Percentiles rank a stretch among this genome's conserved stretches.
phyloP scores from a whole-genome alignment of 306 rosid species.

The Clitoria ternatea region DNA sequence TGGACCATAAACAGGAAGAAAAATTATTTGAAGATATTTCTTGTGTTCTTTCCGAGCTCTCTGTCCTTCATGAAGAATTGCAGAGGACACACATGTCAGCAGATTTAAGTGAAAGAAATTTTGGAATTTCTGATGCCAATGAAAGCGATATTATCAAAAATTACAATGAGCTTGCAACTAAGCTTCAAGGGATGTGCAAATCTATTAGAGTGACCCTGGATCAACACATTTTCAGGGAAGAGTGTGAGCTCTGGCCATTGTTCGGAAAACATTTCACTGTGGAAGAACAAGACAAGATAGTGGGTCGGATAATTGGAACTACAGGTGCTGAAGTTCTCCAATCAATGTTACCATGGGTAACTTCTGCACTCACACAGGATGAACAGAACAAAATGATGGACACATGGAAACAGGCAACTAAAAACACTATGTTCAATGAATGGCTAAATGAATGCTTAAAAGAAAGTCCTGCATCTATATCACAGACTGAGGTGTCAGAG shows the following conservation, averaged over 20 bases:
- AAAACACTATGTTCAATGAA: slow-evolving; percentile 98
- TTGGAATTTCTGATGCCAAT: slow-evolving; percentile 32
- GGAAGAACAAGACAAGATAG: slow-evolving; percentile 97
- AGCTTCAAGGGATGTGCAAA: slow-evolving; percentile 99
- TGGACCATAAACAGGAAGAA: slow-evolving; percentile 98
- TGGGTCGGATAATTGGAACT: slow-evolving; percentile 95
- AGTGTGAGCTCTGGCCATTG: slow-evolving; percentile 96
- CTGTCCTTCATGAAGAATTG: slow-evolving; percentile 69
- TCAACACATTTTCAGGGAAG: slow-evolving; percentile 98
- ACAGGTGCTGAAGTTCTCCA: slow-evolving; percentile 99
- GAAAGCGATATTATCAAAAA: slow-evolving; percentile 49
- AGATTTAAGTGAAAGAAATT: slow-evolving; percentile 39
- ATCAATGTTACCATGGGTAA: slow-evolving; percentile 99
- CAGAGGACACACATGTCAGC: slow-evolving; percentile 36
- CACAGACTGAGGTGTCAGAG: slow-evolving; percentile 50
- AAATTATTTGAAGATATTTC: slow-evolving; percentile 87
- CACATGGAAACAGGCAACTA: slow-evolving; percentile 98
- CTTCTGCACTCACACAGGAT: slow-evolving; percentile 95
- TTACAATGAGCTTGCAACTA: slow-evolving; percentile 83
- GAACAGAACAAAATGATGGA: slow-evolving; percentile 98
- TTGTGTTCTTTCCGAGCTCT: slow-evolving; percentile 76
- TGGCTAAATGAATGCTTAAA: slow-evolving; percentile 97
- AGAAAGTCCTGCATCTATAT: slow-evolving; percentile 63
- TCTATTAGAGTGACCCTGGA: slow-evolving; percentile 87
- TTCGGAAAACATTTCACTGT: slow-evolving; percentile 89